A percentile compares a stretch with the other conserved stretches of the same genome.
Evolutionary conservation across 31 red algal genomes (phyloP).

Genomic region (Asparagopsis taxiformis): DNA sequence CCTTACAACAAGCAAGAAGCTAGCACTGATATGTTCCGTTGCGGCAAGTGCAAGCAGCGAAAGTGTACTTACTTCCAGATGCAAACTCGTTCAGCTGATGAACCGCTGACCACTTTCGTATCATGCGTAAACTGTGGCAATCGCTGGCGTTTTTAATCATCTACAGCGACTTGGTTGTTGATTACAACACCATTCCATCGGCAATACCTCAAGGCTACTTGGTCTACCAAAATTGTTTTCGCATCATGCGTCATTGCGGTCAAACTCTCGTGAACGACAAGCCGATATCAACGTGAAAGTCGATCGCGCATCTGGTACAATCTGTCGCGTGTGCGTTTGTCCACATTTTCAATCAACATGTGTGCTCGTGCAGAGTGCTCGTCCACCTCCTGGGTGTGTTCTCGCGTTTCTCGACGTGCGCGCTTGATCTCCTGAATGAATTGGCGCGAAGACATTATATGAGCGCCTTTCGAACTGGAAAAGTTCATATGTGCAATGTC

Average conservation of each 20-base stretch:
- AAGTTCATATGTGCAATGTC: conserved; percentile 55
- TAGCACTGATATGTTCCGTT: conserved; percentile 88
- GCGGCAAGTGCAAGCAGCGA: conserved; percentile 94
- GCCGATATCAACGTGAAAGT: too few relatives aligned
- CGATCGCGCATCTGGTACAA: conserved; percentile 61
- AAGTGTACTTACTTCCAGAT: conserved; percentile 98
- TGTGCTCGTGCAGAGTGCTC: conserved; percentile 14
- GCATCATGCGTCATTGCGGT: too few relatives aligned
- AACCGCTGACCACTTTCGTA: conserved; percentile 98
- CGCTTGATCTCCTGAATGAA: conserved; percentile 73
- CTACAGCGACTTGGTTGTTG: too few relatives aligned
- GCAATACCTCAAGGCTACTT: too few relatives aligned
- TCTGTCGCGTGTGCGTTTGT: conserved; percentile 35
- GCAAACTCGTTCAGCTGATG: conserved; percentile 98
- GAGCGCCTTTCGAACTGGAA: conserved; percentile 56
- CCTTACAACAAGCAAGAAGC: conserved; percentile 66
- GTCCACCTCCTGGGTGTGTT: conserved; percentile 13
- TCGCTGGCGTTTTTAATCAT: conserved; percentile 92
- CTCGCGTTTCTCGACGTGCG: conserved; percentile 31
- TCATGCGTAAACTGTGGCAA: conserved; percentile 93
- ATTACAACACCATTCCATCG: too few relatives aligned
- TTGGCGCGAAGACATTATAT: conserved; percentile 59
- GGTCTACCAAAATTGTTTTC: too few relatives aligned
- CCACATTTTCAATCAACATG: conserved; percentile 66
- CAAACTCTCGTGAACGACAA: too few relatives aligned